Conservation (phyloP, 208 protist species). For the Acanthamoeba sp. region DNA sequence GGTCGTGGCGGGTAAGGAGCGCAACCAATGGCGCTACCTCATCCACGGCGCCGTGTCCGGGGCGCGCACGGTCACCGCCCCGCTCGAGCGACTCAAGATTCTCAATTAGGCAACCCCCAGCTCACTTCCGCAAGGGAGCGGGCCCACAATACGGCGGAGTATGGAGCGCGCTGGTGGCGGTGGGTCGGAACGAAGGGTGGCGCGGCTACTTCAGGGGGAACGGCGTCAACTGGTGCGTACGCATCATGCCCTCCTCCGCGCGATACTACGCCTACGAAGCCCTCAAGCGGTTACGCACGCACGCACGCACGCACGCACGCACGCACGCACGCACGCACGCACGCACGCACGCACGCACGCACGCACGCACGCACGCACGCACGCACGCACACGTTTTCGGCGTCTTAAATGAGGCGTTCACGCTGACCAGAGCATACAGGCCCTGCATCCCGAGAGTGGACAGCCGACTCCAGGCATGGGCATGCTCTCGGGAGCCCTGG, state of each 20-base stretch:
- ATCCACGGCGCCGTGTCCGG: slow-evolving; percentile 94
- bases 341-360: too few species aligned
- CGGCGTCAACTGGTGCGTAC: slow-evolving; percentile 52
- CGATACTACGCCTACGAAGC: slow-evolving; percentile 59
- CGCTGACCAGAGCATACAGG: too few species aligned
- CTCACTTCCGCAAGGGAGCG: not conserved
- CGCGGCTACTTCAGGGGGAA: slow-evolving; percentile 64
- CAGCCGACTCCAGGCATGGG: not conserved
- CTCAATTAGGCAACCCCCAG: not conserved
- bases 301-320: too few species aligned
- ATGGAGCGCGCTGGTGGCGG: slow-evolving; percentile 5
- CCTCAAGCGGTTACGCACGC: slow-evolving; percentile 36
- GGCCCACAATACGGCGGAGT: slow-evolving; percentile 22
- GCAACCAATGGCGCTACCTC: slow-evolving; percentile 86
- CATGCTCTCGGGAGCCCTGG: slow-evolving; percentile 28
- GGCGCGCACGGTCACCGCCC: slow-evolving; percentile 94
- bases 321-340: not conserved
- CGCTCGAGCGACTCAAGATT: slow-evolving; percentile 91
- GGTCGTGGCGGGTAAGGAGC: not conserved
- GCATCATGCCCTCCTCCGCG: slow-evolving; percentile 68
- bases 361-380: too few species aligned
- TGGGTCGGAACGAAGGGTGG: slow-evolving; percentile 21
- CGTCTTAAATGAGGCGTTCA: too few species aligned
- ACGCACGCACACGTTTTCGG: too few species aligned
- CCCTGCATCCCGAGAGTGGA: not conserved